phyloP scores from a whole-genome alignment of 2,329 filamentous ascomycete species.

The Talaromyces verruculosus region DNA sequence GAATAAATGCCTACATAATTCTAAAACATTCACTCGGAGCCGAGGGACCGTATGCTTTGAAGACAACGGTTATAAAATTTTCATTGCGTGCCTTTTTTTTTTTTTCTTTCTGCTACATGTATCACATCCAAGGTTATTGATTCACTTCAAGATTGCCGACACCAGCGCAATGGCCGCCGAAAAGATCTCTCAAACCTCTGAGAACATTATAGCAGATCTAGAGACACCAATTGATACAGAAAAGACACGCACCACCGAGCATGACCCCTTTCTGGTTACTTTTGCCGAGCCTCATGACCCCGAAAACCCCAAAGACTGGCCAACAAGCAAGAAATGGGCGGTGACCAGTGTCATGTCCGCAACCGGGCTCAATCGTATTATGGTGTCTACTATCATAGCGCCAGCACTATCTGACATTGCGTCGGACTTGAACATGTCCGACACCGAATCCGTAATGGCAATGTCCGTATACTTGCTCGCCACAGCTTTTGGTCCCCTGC shows the following conservation, averaged over 20 bases:
- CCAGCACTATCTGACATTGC: constrained; percentile 50
- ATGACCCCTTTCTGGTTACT: constrained; percentile 24
- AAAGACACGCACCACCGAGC: background rate
- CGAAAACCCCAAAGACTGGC: constrained; percentile 39
- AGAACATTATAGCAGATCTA: background rate
- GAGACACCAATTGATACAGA: background rate
- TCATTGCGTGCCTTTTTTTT: background rate
- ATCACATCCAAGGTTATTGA: background rate
- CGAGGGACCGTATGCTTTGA: background rate
- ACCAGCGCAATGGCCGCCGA: background rate
- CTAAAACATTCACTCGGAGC: background rate
- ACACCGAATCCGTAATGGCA: constrained; percentile 38
- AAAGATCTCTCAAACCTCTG: background rate
- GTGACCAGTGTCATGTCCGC: constrained; percentile 51
- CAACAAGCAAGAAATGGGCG: constrained; percentile 51
- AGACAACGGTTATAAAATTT: background rate
- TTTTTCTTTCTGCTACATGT: background rate
- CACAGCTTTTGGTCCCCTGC: constrained; percentile 46
- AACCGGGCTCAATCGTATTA: constrained; percentile 57
- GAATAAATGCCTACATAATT: too few species aligned
- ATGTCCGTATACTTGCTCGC: constrained; percentile 51
- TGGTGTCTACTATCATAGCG: constrained; percentile 56
- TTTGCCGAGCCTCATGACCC: constrained; percentile 48
- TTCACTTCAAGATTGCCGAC: background rate
- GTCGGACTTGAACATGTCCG: constrained; percentile 48